These are phyloP conservation scores for Pseudopediastrum boryanum DNA, from an alignment of 139 green algal species.

Conservation along the genomic window DNA sequence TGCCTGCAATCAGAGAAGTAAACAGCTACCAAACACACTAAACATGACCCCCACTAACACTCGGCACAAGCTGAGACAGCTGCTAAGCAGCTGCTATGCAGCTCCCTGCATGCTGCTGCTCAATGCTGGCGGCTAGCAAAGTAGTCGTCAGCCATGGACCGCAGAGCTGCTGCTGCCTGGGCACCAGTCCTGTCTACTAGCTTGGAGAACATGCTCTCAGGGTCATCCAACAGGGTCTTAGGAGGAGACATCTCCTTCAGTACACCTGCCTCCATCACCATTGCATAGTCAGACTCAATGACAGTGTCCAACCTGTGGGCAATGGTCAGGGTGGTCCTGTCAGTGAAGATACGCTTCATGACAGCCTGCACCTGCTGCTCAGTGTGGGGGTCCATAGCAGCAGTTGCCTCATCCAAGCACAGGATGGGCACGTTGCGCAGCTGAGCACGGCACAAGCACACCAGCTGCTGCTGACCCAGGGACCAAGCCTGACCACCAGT, in stretches of 20 bases:
- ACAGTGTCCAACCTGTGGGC: constrained; percentile 77
- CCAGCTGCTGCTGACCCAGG: constrained; percentile 73
- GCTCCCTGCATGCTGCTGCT: no score
- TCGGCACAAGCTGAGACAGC: no score
- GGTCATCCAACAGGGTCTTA: constrained; percentile 51
- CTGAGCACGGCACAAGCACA: constrained; percentile 74
- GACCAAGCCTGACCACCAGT: constrained; percentile 55
- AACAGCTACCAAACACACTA: no score
- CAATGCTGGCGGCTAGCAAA: neutral
- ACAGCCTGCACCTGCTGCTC: constrained; percentile 72
- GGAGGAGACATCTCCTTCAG: constrained; percentile 63
- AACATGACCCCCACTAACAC: no score
- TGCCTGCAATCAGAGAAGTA: no score
- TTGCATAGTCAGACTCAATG: constrained; percentile 69
- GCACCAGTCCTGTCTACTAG: constrained; percentile 62
- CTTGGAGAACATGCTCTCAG: constrained; percentile 55
- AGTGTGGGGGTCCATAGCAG: constrained; percentile 72
- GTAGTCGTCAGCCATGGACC: constrained; percentile 54
- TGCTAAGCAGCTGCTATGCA: no score
- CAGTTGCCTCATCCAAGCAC: constrained; percentile 81
- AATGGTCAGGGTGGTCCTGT: constrained; percentile 73
- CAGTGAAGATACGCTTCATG: constrained; percentile 53
- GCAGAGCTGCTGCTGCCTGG: constrained; percentile 48
- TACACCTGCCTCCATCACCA: constrained; percentile 70
- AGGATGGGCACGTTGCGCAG: constrained; percentile 66